Evolutionary conservation across 2,329 filamentous ascomycete genomes (phyloP).

Genomic region (Phaeosphaeriaceae sp.): DNA sequence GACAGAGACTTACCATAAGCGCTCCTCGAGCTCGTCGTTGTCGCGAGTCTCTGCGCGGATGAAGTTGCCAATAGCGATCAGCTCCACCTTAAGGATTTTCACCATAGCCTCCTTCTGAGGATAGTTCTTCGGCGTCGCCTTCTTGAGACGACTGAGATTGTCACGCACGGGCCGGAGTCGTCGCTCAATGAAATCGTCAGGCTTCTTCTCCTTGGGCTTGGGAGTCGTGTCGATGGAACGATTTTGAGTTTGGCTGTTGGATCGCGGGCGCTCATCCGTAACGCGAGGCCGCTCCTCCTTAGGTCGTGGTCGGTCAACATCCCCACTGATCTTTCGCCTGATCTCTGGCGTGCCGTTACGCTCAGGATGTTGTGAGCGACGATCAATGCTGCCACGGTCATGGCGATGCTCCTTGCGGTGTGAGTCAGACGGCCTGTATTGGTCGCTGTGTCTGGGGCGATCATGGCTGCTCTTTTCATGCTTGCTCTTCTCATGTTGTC

Average conservation of each 20-base stretch:
- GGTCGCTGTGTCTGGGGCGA: slow-evolving; percentile 45
- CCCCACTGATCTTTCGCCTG: slow-evolving; percentile 54
- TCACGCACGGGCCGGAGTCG: slow-evolving; percentile 66
- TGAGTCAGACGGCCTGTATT: slow-evolving; percentile 39
- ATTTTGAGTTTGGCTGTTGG: slow-evolving; percentile 53
- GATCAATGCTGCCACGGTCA: slow-evolving; percentile 46
- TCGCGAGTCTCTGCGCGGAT: slow-evolving; percentile 58
- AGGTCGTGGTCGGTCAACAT: slow-evolving; percentile 35
- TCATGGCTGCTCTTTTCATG: slow-evolving; percentile 35
- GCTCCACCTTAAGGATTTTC: slow-evolving; percentile 66
- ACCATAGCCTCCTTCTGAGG: slow-evolving; percentile 69
- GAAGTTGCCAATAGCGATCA: slow-evolving; percentile 69
- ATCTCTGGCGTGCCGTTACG: slow-evolving; percentile 54
- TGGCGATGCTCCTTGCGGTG: slow-evolving; percentile 47
- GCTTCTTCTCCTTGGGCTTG: slow-evolving; percentile 37
- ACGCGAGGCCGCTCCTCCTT: slow-evolving; percentile 43
- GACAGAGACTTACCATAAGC: slow-evolving; percentile 56
- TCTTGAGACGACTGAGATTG: slow-evolving; percentile 66
- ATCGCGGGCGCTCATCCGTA: slow-evolving; percentile 50
- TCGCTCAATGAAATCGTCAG: slow-evolving; percentile 59
- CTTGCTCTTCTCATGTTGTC: slow-evolving; percentile 34
- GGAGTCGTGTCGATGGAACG: slow-evolving; percentile 36
- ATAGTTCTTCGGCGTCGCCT: slow-evolving; percentile 68
- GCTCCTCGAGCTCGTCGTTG: slow-evolving; percentile 56
- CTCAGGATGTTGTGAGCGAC: slow-evolving; percentile 42